Evolutionary conservation across 768 basidiomycete species (phyloP).

Genomic region (Termitomyces sp.): DNA sequence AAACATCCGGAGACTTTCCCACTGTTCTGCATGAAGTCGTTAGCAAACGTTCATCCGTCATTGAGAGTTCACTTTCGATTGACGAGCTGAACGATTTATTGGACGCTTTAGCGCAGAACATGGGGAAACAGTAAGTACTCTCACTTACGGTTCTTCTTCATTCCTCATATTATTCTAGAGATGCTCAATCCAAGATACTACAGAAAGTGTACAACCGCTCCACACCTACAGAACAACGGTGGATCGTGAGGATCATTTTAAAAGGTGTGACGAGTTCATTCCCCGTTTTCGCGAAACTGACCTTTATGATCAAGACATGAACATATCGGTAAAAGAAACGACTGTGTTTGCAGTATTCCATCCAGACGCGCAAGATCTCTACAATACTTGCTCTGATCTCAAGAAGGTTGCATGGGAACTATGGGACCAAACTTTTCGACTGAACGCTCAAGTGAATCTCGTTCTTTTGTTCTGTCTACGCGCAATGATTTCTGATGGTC

Average conservation of each 20-base stretch:
- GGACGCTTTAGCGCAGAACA: constrained; percentile 67
- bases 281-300: not conserved
- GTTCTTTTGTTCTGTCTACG: not conserved
- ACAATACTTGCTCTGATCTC: constrained; percentile 94
- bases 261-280: constrained; percentile 56
- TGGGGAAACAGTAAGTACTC: constrained; percentile 66
- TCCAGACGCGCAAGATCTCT: constrained; percentile 89
- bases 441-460: constrained; percentile 50
- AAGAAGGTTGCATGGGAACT: constrained; percentile 91
- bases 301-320: constrained; percentile 56
- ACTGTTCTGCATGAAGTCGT: constrained; percentile 85
- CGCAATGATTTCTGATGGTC: not conserved
- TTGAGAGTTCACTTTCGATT: constrained; percentile 70
- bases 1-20: constrained; percentile 81
- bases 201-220: constrained; percentile 71
- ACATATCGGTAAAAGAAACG: constrained; percentile 90
- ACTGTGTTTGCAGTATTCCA: constrained; percentile 91
- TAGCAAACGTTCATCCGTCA: constrained; percentile 73
- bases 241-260: constrained; percentile 94
- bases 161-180: constrained; percentile 37
- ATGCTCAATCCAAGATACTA: constrained; percentile 68
- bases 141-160: not conserved
- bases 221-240: constrained; percentile 86
- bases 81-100: constrained; percentile 79
- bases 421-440: constrained; percentile 65